These are phyloP conservation scores for Agapanthus africanus DNA, from an alignment of 106 monocot species.

Conservation along the genomic window DNA sequence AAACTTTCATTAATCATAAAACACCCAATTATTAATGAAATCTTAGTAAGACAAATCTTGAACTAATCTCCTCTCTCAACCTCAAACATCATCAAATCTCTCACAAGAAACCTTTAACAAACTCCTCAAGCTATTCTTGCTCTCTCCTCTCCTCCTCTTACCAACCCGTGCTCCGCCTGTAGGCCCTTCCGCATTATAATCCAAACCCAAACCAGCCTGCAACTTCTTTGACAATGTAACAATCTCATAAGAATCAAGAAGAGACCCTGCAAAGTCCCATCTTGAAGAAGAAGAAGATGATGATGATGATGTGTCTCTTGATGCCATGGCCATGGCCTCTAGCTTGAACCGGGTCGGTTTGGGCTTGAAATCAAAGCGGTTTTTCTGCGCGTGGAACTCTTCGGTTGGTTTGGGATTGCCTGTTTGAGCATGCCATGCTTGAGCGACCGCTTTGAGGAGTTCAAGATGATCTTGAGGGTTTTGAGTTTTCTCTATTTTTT, in stretches of 20 bases:
- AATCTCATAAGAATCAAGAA: constrained; percentile 72
- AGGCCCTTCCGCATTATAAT: constrained; percentile 7
- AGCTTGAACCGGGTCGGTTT: constrained; percentile 41
- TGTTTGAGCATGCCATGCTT: constrained; percentile 55
- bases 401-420: constrained; percentile 25
- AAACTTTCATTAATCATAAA: too few species aligned
- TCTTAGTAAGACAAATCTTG: too few species aligned
- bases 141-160: constrained; percentile 24
- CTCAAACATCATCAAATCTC: background rate
- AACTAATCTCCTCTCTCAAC: background rate
- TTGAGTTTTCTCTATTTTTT: background rate
- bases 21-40: too few species aligned
- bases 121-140: constrained; percentile 47
- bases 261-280: constrained; percentile 57
- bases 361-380: background rate
- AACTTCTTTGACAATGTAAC: constrained; percentile 47
- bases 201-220: constrained; percentile 28
- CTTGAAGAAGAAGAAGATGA: background rate
- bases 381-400: constrained; percentile 25
- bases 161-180: too few species aligned
- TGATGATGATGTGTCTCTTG: background rate
- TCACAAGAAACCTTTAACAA: constrained; percentile 20
- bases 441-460: constrained; percentile 59
- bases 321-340: constrained; percentile 22
- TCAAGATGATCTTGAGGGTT: constrained; percentile 4